These are phyloP conservation scores for Corylus americana DNA, from an alignment of 306 rosid genomes.

Conservation along the genomic window DNA sequence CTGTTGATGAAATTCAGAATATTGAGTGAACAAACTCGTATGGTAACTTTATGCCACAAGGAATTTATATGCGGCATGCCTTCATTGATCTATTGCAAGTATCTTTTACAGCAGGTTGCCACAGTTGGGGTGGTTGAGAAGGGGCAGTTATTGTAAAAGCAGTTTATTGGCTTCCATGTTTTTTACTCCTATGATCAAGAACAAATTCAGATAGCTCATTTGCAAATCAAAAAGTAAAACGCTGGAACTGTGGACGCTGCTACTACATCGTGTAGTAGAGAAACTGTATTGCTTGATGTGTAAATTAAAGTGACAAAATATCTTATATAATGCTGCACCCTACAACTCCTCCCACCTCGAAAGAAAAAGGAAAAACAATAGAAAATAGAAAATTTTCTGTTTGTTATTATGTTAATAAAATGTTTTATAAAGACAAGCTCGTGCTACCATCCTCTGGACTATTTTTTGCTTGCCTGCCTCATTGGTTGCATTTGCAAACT, in stretches of 20 bases:
- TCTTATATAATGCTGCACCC: not conserved
- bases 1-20: not conserved
- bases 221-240: not conserved
- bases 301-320: not conserved
- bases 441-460: not conserved
- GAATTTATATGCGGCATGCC: not conserved
- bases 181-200: not conserved
- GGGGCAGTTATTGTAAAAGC: not conserved
- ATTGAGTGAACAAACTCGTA: not conserved
- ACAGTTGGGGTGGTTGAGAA: not conserved
- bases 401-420: not conserved
- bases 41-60: not conserved
- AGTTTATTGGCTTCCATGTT: not conserved
- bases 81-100: not conserved
- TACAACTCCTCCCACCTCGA: not conserved
- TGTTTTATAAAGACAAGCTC: not conserved
- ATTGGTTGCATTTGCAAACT: not conserved
- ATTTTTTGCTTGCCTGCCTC: not conserved
- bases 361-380: not conserved
- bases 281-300: not conserved
- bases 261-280: not conserved
- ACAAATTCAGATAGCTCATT: not conserved
- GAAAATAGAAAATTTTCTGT: not conserved
- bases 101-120: slow-evolving; percentile 4
- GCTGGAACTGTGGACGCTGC: not conserved